Evolutionary conservation across 2,329 filamentous ascomycete genomes (phyloP).

Genomic region (Raffaelea deltoideospora): DNA sequence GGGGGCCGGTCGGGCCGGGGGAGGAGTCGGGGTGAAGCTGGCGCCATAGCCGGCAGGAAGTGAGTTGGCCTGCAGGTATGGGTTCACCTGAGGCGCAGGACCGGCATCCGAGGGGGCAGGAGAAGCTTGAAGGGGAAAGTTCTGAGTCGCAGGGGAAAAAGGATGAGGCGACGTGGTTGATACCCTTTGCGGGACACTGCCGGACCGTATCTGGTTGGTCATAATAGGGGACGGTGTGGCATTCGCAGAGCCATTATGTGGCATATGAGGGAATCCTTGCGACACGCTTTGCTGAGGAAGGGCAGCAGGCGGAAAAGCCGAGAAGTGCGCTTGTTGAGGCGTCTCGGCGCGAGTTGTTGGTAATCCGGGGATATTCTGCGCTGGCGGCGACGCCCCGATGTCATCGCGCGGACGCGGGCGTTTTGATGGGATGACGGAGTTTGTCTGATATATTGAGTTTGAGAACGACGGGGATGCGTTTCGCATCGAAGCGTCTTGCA

Average conservation of each 20-base stretch:
- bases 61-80: slow-evolving; percentile 45
- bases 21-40: slow-evolving; percentile 40
- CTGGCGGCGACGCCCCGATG: slow-evolving; percentile 65
- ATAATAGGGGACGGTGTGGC: slow-evolving; percentile 89
- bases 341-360: slow-evolving; percentile 84
- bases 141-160: slow-evolving; percentile 63
- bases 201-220: slow-evolving; percentile 59
- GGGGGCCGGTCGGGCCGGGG: slow-evolving; percentile 39
- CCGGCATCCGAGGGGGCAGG: slow-evolving; percentile 62
- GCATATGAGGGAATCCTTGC: slow-evolving; percentile 69
- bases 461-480: slow-evolving; percentile 68
- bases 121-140: slow-evolving; percentile 58
- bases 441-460: slow-evolving; percentile 68
- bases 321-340: slow-evolving; percentile 62
- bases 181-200: slow-evolving; percentile 63
- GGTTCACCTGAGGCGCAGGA: slow-evolving; percentile 58
- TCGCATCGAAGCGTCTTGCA: slow-evolving; percentile 75
- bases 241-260: slow-evolving; percentile 64
- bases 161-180: slow-evolving; percentile 86
- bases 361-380: slow-evolving; percentile 53
- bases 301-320: slow-evolving; percentile 51
- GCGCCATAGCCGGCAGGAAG: slow-evolving; percentile 45
- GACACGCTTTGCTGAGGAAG: slow-evolving; percentile 46
- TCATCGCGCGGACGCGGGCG: slow-evolving; percentile 70
- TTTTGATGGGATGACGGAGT: slow-evolving; percentile 79